These are phyloP conservation scores for Yarrowia galli DNA, from an alignment of 1,139 yeast species.

Conservation along the genomic window DNA sequence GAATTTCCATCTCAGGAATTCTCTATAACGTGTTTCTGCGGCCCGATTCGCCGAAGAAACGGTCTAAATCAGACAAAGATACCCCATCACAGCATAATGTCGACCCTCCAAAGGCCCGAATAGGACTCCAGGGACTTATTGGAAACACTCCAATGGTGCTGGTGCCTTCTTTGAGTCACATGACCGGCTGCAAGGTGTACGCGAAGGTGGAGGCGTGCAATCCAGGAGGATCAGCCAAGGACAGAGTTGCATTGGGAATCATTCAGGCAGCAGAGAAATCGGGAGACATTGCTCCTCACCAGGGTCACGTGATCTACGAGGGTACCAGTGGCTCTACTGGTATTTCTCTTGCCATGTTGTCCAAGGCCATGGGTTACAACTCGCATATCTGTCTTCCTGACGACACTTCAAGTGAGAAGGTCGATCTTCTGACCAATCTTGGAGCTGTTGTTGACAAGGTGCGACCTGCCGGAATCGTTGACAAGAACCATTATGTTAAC, in stretches of 20 bases:
- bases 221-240: slow-evolving; percentile 97
- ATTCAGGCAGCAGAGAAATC: slow-evolving; percentile 68
- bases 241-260: slow-evolving; percentile 88
- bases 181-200: slow-evolving; percentile 81
- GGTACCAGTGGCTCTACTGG: slow-evolving; percentile 98
- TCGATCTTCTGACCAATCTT: slow-evolving; percentile 69
- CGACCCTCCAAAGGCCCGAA: slow-evolving; percentile 33
- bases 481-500: slow-evolving; percentile 91
- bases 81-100: not conserved
- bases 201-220: slow-evolving; percentile 87
- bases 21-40: slow-evolving; percentile 5
- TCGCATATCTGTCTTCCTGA: slow-evolving; percentile 96
- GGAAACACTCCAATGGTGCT: slow-evolving; percentile 92
- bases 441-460: slow-evolving; percentile 92
- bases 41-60: not conserved
- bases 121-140: slow-evolving; percentile 67
- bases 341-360: slow-evolving; percentile 85
- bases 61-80: not conserved
- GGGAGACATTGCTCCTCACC: slow-evolving; percentile 65
- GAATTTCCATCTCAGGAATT: slow-evolving; percentile 21
- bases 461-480: slow-evolving; percentile 94
- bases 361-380: slow-evolving; percentile 84
- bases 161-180: slow-evolving; percentile 71
- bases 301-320: slow-evolving; percentile 78
- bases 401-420: slow-evolving; percentile 86